phyloP scores from a whole-genome alignment of 345 rosid species.

The Heritiera fomes region DNA sequence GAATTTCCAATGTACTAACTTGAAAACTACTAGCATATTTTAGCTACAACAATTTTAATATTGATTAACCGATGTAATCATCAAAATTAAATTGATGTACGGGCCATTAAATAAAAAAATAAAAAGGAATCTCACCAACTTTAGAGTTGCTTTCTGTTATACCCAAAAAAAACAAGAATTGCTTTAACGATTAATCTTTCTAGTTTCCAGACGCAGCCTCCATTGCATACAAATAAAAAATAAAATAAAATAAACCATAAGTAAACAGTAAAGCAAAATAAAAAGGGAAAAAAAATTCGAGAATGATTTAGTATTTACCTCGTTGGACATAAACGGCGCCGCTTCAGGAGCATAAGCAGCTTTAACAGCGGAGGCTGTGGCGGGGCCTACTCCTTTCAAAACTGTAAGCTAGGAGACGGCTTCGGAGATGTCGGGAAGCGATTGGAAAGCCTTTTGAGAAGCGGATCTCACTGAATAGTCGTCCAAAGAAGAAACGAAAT shows the following conservation, averaged over 20 bases:
- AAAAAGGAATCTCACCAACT: conserved; percentile 40
- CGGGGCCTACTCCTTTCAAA: conserved; percentile 90
- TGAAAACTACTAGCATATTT: background rate
- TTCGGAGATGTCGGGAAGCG: conserved; percentile 72
- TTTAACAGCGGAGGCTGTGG: conserved; percentile 85
- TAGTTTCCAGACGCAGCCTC: conserved; percentile 67
- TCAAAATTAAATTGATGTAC: background rate
- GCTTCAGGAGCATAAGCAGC: conserved; percentile 82
- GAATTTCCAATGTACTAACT: background rate
- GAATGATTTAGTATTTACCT: conserved; percentile 42
- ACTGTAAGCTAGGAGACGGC: conserved; percentile 74
- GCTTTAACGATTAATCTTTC: conserved; percentile 77
- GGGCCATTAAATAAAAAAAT: background rate
- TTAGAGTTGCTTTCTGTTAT: conserved; percentile 60
- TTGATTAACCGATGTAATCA: conserved; percentile 10
- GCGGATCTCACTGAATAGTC: conserved; percentile 64
- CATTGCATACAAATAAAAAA: conserved; percentile 34
- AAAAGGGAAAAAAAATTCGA: background rate
- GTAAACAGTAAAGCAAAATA: background rate
- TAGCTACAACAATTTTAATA: background rate
- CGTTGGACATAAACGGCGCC: conserved; percentile 89
- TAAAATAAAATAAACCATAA: background rate
- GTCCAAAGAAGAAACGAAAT: conserved; percentile 67
- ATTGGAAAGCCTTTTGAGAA: conserved; percentile 68
- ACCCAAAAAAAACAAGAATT: conserved; percentile 52